Base-by-base conservation (phyloP, 2,329 filamentous ascomycete species). In the Knoxdaviesia proteae region DNA sequence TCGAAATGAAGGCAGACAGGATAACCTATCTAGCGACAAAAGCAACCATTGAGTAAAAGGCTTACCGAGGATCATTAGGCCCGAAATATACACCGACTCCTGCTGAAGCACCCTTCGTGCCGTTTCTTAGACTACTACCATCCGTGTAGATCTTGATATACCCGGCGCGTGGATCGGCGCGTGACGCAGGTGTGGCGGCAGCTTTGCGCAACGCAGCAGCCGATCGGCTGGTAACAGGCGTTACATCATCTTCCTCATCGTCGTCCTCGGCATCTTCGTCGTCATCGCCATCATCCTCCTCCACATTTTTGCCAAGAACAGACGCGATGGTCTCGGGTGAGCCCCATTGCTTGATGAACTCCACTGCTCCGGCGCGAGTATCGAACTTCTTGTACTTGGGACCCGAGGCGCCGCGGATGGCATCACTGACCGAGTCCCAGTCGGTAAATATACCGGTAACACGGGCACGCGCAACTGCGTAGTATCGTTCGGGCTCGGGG, bases 371-470 rank as follows among this genome's bases (percentile, higher is more conserved):
- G 45, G 65, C 67, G 31, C 69, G 65, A 1, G 72, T 80, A 4
- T 62, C 58, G 49, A 86, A 87, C 47, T 71, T 79, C 57, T 78
- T 81, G 56, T 80, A 75, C 50, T 74, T 75, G 36, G 73, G 71
- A 5, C 75, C 76, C 50, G 78, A 78, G 54, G 77, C 78, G 3
- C 80, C 83, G 33, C 67, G 73, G 47, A 90, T 83, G 48, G 88
- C 80, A 48, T 75, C 65, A 47, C 79, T 67, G 7, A 80, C 83
- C 37, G 76, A 71, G 8, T 69, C 58, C 84, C 86, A 79, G 44
- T 74, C 64, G 2, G 61, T 65, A 53, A 74, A 78, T 32, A 79
- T 69, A 33, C 74, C 74, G 2, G 73, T 69, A 11, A 57, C 58
- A 38, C 59, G 61, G n/a, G 74, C 74, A 5, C 71, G 61, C 1